Conservation (phyloP, 2,329 filamentous ascomycete genomes). For the Lasiodiplodia hormozganensis region DNA sequence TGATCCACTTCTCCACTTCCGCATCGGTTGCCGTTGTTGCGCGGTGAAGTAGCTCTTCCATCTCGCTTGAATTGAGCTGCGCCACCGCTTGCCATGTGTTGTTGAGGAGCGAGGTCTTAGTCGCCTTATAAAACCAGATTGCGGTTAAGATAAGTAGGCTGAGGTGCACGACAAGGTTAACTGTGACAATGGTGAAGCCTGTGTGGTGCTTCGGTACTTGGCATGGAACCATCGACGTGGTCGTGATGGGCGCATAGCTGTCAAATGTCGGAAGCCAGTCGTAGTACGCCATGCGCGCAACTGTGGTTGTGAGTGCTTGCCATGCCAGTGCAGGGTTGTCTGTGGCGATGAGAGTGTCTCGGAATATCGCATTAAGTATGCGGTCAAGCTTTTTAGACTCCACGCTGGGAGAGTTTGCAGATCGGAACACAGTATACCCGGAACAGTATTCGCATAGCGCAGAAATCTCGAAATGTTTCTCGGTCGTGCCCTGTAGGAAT, state of each 20-base stretch:
- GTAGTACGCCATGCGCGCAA: not conserved
- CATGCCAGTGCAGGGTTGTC: not conserved
- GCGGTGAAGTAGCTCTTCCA: not conserved
- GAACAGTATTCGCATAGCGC: too few species aligned
- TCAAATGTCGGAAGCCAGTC: not conserved
- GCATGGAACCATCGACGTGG: not conserved
- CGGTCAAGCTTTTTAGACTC: too few species aligned
- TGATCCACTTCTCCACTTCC: not conserved
- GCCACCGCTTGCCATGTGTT: slow-evolving; percentile 7
- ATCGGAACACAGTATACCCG: too few species aligned
- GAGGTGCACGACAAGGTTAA: not conserved
- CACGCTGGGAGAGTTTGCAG: too few species aligned
- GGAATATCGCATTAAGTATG: not conserved
- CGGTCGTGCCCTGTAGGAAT: too few species aligned
- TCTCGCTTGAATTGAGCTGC: not conserved
- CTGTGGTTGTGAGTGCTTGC: not conserved
- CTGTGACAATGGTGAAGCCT: not conserved
- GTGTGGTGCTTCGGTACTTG: not conserved
- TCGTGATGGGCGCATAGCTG: not conserved
- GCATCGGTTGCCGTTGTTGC: not conserved
- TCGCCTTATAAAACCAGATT: not conserved
- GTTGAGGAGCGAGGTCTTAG: not conserved
- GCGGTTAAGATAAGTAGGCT: not conserved
- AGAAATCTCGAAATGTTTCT: too few species aligned
- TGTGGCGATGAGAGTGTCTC: not conserved